Conservation (phyloP, 331 rosid genomes). For the Saraca asoca region DNA sequence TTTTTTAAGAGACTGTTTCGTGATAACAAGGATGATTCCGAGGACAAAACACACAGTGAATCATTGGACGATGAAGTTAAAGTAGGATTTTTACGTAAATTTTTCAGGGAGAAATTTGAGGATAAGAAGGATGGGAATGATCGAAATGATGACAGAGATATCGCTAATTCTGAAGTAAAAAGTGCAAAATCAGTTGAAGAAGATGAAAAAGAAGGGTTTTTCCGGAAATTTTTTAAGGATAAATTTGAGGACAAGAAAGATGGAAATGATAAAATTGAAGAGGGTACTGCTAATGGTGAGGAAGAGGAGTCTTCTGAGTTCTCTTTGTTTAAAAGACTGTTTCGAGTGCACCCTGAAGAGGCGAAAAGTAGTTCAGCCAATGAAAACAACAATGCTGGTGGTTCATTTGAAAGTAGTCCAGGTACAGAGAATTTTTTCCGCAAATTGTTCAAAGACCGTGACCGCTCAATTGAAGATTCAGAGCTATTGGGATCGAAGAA, state of each 20-base stretch:
- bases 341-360: slow-evolving; percentile 97
- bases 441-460: slow-evolving; percentile 86
- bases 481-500: slow-evolving; percentile 84
- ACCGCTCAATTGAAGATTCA: slow-evolving; percentile 90
- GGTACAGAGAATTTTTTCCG: slow-evolving; percentile 94
- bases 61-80: slow-evolving; percentile 76
- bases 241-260: slow-evolving; percentile 78
- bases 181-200: slow-evolving; percentile 63
- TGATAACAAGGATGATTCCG: slow-evolving; percentile 73
- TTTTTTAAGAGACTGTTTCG: slow-evolving; percentile 88
- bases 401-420: slow-evolving; percentile 78
- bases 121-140: slow-evolving; percentile 64
- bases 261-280: slow-evolving; percentile 65
- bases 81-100: slow-evolving; percentile 75
- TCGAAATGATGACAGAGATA: slow-evolving; percentile 55
- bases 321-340: slow-evolving; percentile 80
- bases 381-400: slow-evolving; percentile 53
- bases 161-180: slow-evolving; percentile 55
- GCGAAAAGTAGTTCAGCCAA: slow-evolving; percentile 56
- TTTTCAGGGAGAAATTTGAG: slow-evolving; percentile 76
- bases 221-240: slow-evolving; percentile 69
- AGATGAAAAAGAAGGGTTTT: slow-evolving; percentile 86
- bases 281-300: slow-evolving; percentile 68
- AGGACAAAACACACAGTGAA: slow-evolving; percentile 55
- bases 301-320: slow-evolving; percentile 85